phyloP scores from a whole-genome alignment of 1,284 basidiomycete genomes.

The Leccinum griseonigrum region DNA sequence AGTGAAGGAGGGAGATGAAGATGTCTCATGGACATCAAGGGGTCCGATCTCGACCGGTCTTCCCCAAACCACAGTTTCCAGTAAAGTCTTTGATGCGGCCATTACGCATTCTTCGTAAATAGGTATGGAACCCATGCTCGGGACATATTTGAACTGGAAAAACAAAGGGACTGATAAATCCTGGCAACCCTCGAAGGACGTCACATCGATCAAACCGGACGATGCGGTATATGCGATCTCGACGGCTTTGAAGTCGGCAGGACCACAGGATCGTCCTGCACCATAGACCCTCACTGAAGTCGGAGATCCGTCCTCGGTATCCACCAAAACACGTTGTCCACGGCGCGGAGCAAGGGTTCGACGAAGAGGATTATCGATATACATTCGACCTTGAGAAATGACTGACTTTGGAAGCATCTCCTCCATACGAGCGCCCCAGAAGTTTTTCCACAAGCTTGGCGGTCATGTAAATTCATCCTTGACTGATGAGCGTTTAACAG shows the following conservation, averaged over 20 bases:
- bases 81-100: slow-evolving; percentile 92
- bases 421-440: slow-evolving; percentile 78
- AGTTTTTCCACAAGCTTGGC: slow-evolving; percentile 75
- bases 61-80: slow-evolving; percentile 97
- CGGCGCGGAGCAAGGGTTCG: slow-evolving; percentile 83
- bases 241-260: slow-evolving; percentile 77
- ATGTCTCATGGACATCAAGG: slow-evolving; percentile 75
- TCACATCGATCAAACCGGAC: slow-evolving; percentile 67
- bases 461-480: slow-evolving; percentile 94
- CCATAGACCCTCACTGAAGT: slow-evolving; percentile 58
- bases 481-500: slow-evolving; percentile 81
- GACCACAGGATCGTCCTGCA: slow-evolving; percentile 78
- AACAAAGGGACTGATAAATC: slow-evolving; percentile 77
- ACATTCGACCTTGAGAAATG: slow-evolving; percentile 80
- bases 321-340: slow-evolving; percentile 75
- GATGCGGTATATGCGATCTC: slow-evolving; percentile 65
- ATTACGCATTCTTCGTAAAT: slow-evolving; percentile 98
- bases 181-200: slow-evolving; percentile 84
- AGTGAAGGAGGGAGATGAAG: slow-evolving; percentile 24
- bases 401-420: slow-evolving; percentile 73
- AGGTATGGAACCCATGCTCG: slow-evolving; percentile 86
- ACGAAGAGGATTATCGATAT: slow-evolving; percentile 88
- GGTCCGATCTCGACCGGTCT: slow-evolving; percentile 68
- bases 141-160: slow-evolving; percentile 86
- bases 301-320: slow-evolving; percentile 45